These are phyloP conservation scores for Boletellus sp. DNA, from an alignment of 1,284 basidiomycete genomes.

Conservation along the genomic window DNA sequence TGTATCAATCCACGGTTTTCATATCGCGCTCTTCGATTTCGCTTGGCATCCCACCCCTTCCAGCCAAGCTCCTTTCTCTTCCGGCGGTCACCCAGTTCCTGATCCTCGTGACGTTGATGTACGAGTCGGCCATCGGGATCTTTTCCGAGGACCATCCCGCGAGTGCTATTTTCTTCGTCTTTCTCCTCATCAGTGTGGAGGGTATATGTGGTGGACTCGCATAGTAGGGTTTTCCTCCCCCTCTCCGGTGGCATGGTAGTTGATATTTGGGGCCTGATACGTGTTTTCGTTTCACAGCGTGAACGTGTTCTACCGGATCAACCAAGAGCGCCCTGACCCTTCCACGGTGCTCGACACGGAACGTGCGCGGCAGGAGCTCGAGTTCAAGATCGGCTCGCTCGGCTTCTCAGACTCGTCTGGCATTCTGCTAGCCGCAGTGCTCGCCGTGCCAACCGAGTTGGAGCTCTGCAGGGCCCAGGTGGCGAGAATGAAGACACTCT, in stretches of 20 bases:
- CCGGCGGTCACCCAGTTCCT: slow-evolving; percentile 70
- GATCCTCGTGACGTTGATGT: slow-evolving; percentile 57
- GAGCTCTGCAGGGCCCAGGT: slow-evolving; percentile 75
- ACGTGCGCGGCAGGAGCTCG: slow-evolving; percentile 67
- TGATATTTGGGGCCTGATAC: neutral
- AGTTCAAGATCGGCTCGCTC: slow-evolving; percentile 87
- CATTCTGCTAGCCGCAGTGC: slow-evolving; percentile 73
- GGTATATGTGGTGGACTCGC: slow-evolving; percentile 89
- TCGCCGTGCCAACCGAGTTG: slow-evolving; percentile 84
- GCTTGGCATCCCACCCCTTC: slow-evolving; percentile 82
- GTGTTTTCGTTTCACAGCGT: slow-evolving; percentile 46
- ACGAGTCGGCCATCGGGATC: slow-evolving; percentile 69
- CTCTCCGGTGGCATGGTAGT: neutral
- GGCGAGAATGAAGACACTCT: slow-evolving; percentile 67
- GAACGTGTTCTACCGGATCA: slow-evolving; percentile 84
- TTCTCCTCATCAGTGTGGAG: slow-evolving; percentile 78
- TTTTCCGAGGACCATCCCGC: slow-evolving; percentile 52
- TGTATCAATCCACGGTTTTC: slow-evolving; percentile 93
- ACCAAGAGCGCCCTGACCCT: slow-evolving; percentile 61
- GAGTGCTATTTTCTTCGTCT: slow-evolving; percentile 62
- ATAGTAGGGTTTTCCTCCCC: slow-evolving; percentile 58
- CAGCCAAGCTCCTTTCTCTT: slow-evolving; percentile 63
- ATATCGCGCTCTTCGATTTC: slow-evolving; percentile 92
- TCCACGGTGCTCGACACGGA: slow-evolving; percentile 46
- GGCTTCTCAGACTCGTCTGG: slow-evolving; percentile 76